Conservation (phyloP, 768 basidiomycete genomes). For the Zangia roseola region DNA sequence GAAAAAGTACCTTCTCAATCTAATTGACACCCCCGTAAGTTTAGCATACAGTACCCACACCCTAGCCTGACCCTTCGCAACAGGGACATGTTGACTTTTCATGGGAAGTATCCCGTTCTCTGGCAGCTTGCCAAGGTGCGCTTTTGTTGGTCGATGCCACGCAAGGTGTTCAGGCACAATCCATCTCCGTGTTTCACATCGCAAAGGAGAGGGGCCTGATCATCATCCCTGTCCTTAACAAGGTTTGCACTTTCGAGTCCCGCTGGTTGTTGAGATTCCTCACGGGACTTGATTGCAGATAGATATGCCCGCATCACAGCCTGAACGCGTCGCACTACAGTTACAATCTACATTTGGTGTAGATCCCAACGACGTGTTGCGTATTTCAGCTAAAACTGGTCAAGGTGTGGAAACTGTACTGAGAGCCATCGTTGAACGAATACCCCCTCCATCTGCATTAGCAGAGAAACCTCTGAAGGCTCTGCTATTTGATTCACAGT, state of each 20-base stretch:
- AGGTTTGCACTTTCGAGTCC: slow-evolving; percentile 44
- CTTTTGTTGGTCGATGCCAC: slow-evolving; percentile 88
- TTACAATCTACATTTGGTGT: slow-evolving; percentile 83
- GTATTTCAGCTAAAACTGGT: slow-evolving; percentile 92
- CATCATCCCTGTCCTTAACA: slow-evolving; percentile 92
- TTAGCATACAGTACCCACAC: neutral
- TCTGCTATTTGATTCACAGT: slow-evolving; percentile 93
- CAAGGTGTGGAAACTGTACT: slow-evolving; percentile 76
- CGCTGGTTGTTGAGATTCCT: neutral
- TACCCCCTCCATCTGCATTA: slow-evolving; percentile 74
- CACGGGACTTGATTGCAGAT: slow-evolving; percentile 49
- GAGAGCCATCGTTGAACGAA: slow-evolving; percentile 73
- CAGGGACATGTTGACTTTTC: slow-evolving; percentile 97
- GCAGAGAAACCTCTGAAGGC: slow-evolving; percentile 65
- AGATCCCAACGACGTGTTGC: slow-evolving; percentile 68
- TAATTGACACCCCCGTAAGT: slow-evolving; percentile 92
- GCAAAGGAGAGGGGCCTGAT: slow-evolving; percentile 78
- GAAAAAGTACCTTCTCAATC: slow-evolving; percentile 73
- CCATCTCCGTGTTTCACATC: slow-evolving; percentile 90
- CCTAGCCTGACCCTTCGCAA: slow-evolving; percentile 1
- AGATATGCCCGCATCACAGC: slow-evolving; percentile 88
- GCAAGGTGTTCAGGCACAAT: slow-evolving; percentile 97
- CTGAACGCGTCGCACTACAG: slow-evolving; percentile 75
- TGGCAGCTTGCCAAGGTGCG: slow-evolving; percentile 94
- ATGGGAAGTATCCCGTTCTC: slow-evolving; percentile 91